A percentile compares a stretch with the other conserved stretches of the same genome.
Evolutionary conservation across 441 rosid genomes (phyloP).

Genomic region (Corymbia citriodora): DNA sequence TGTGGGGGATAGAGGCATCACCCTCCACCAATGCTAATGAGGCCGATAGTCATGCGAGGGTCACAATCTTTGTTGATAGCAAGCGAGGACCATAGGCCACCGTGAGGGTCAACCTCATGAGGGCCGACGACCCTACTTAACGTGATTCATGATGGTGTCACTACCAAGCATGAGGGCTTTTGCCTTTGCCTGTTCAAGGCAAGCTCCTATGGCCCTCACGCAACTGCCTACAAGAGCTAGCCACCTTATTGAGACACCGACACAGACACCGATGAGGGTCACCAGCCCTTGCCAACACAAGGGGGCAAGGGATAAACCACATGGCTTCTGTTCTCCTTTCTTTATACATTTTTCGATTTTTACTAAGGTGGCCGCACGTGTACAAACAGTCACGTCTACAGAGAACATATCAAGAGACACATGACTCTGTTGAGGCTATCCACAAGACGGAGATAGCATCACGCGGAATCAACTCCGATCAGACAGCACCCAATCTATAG

Average conservation of each 20-base stretch:
- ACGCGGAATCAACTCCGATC: background rate
- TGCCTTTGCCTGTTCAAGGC: background rate
- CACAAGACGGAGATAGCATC: background rate
- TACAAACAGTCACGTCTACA: background rate
- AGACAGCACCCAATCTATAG: background rate
- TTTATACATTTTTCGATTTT: background rate
- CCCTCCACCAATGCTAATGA: background rate
- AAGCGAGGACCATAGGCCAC: background rate
- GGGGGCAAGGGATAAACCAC: rapidly evolving
- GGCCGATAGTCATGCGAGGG: background rate
- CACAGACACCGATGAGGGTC: background rate
- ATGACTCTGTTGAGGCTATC: rapidly evolving
- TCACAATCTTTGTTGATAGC: background rate
- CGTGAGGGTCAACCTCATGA: background rate
- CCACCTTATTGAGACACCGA: background rate
- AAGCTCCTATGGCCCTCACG: background rate
- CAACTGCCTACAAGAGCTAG: rapidly evolving
- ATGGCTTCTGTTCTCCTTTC: background rate
- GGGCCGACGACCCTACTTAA: background rate
- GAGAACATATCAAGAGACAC: background rate
- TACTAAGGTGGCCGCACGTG: background rate
- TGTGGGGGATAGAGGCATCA: background rate
- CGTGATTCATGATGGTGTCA: background rate
- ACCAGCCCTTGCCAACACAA: rapidly evolving
- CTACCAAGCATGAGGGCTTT: background rate